A percentile compares a stretch with the other conserved stretches of the same genome.
Conservation (phyloP, 495 filamentous ascomycete species). For the Aspergillus conjunctus region DNA sequence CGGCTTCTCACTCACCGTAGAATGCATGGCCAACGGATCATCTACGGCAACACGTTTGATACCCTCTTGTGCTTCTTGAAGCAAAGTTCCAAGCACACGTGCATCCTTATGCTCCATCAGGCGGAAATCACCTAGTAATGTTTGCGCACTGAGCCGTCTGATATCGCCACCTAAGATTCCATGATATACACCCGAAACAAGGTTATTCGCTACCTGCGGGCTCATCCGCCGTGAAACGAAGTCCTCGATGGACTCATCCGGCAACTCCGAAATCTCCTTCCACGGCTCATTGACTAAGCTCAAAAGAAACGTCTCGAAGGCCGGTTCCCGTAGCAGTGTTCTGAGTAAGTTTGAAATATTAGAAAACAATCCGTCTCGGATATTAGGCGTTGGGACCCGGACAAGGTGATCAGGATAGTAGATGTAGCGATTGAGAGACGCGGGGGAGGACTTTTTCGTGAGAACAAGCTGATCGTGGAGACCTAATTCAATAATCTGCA, state of each 20-base stretch:
- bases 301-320: conserved; percentile 56
- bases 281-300: conserved; percentile 46
- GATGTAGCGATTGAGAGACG: conserved; percentile 70
- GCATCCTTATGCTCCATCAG: conserved; percentile 44
- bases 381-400: conserved; percentile 56
- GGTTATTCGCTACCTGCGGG: conserved; percentile 65
- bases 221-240: conserved; percentile 64
- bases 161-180: conserved; percentile 96
- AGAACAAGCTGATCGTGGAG: conserved; percentile 65
- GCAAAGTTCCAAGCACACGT: conserved; percentile 28
- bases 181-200: conserved; percentile 78
- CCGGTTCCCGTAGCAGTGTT: conserved; percentile 59
- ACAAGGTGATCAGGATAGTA: conserved; percentile 93
- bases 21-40: conserved; percentile 31
- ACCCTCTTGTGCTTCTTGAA: conserved; percentile 14
- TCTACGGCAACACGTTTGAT: conserved; percentile 28
- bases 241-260: conserved; percentile 73
- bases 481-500: conserved; percentile 63
- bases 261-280: conserved; percentile 28
- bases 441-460: conserved; percentile 49
- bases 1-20: conserved; percentile 15
- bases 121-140: conserved; percentile 58
- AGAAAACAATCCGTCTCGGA: conserved; percentile 25
- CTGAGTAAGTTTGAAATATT: conserved; percentile 27
- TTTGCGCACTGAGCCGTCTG: conserved; percentile 70